Evolutionary conservation across 441 rosid genomes (phyloP).

Genomic region (Syzygium malaccense): DNA sequence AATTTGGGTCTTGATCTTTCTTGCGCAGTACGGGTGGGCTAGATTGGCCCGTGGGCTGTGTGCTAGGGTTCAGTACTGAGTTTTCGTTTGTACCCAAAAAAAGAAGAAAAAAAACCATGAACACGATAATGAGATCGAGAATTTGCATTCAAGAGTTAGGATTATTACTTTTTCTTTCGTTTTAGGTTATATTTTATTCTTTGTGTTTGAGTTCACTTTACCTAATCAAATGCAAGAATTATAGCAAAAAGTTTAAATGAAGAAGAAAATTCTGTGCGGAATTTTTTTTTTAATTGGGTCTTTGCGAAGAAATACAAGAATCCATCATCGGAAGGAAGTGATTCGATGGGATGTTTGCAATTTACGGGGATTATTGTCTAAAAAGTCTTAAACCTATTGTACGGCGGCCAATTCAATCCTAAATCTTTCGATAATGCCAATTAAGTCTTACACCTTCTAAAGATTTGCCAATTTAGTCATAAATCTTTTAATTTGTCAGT

Average conservation of each 20-base stretch:
- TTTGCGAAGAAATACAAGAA: not conserved
- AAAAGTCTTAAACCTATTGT: no score
- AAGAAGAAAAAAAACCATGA: no score
- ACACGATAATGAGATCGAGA: fast-evolving
- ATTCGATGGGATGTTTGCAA: not conserved
- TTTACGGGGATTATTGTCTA: not conserved
- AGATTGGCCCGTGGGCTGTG: not conserved
- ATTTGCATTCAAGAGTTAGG: not conserved
- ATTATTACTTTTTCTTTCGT: not conserved
- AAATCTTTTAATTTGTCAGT: no score
- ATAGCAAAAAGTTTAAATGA: not conserved
- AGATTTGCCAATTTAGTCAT: no score
- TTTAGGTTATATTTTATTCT: not conserved
- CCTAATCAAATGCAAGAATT: not conserved
- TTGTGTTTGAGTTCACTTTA: not conserved
- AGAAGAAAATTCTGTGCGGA: fast-evolving
- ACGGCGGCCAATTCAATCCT: no score
- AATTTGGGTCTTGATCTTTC: not conserved
- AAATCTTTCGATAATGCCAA: no score
- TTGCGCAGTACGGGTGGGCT: not conserved
- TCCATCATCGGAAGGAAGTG: not conserved
- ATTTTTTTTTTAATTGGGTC: not conserved
- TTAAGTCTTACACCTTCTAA: no score
- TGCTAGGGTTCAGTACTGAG: not conserved
- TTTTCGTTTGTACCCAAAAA: not conserved